These are phyloP conservation scores for Pyrenula aspistea DNA, from an alignment of 495 filamentous ascomycete species.

Conservation along the genomic window DNA sequence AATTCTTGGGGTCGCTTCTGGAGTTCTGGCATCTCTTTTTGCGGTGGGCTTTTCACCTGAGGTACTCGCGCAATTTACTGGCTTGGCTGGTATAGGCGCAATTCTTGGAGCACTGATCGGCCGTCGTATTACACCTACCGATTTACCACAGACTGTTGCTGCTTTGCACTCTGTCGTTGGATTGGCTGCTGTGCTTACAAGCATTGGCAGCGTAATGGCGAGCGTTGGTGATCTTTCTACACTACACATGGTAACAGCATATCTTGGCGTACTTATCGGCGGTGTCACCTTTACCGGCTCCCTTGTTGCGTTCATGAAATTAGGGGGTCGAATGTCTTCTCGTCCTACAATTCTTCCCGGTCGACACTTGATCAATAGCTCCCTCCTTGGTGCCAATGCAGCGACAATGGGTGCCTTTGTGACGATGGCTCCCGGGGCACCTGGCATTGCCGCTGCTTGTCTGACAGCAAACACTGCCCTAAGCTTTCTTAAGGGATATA, in stretches of 20 bases:
- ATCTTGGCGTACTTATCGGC: conserved; percentile 68
- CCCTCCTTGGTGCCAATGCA: conserved; percentile 56
- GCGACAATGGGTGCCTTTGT: conserved; percentile 72
- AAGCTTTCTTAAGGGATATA: conserved; percentile 71
- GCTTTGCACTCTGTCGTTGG: conserved; percentile 75
- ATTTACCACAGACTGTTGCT: conserved; percentile 71
- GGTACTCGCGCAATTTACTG: conserved; percentile 58
- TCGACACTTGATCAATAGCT: conserved; percentile 56
- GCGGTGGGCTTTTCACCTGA: conserved; percentile 68
- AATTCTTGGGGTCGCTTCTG: conserved; percentile 65
- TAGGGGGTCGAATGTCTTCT: conserved; percentile 66
- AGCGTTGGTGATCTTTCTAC: conserved; percentile 50
- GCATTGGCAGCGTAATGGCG: conserved; percentile 68
- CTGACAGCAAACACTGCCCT: conserved; percentile 60
- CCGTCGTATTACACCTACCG: conserved; percentile 70
- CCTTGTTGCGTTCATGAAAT: conserved; percentile 70
- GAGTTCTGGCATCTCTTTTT: conserved; percentile 62
- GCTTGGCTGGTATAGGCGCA: conserved; percentile 55
- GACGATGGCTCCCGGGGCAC: conserved; percentile 60
- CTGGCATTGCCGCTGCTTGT: conserved; percentile 59
- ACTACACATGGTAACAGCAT: conserved; percentile 66
- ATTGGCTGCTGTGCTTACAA: conserved; percentile 68
- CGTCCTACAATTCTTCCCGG: conserved; percentile 55
- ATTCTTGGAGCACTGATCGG: conserved; percentile 56
- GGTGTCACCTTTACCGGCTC: conserved; percentile 78